Percentiles rank a stretch among this genome's conserved stretches.
Conservation (phyloP, 352 stramenopile species). For the Phytophthora tubulina region DNA sequence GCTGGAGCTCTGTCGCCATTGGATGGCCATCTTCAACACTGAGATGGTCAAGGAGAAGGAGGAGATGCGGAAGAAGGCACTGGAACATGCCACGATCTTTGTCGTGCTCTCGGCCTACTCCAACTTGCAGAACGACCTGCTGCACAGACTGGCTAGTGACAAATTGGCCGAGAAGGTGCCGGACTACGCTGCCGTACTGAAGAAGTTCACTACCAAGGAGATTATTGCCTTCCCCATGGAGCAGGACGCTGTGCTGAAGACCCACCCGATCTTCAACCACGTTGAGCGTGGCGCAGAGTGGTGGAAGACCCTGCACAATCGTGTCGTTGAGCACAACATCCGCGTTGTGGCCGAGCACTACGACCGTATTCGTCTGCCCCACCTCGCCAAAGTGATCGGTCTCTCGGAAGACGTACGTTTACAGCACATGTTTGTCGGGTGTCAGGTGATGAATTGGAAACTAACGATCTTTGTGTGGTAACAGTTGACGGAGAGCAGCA, state of each 20-base stretch:
- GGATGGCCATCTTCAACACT: constrained; percentile 87
- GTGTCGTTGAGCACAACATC: constrained; percentile 98
- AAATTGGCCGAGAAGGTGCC: constrained; percentile 75
- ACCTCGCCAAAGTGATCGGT: constrained; percentile 95
- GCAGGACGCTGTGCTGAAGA: constrained; percentile 87
- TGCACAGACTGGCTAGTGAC: constrained; percentile 71
- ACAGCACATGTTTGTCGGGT: neutral
- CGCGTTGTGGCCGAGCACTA: constrained; percentile 96
- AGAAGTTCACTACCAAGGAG: constrained; percentile 96
- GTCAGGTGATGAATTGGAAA: neutral
- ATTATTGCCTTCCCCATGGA: constrained; percentile 96
- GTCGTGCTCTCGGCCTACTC: constrained; percentile 79
- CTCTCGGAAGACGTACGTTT: constrained; percentile 89
- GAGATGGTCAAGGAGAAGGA: constrained; percentile 75
- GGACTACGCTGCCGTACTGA: constrained; percentile 68
- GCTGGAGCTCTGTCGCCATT: constrained; percentile 93
- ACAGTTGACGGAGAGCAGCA: constrained; percentile 79
- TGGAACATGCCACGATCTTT: constrained; percentile 84
- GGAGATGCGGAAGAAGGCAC: constrained; percentile 73
- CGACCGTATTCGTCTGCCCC: constrained; percentile 92
- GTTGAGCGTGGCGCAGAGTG: constrained; percentile 80
- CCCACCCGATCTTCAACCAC: constrained; percentile 88
- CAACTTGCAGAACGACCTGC: constrained; percentile 82
- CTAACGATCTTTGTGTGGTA: constrained; percentile 20
- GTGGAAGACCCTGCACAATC: constrained; percentile 90